These are phyloP conservation scores for Trichoderma parareesei DNA, from an alignment of 495 filamentous ascomycete genomes.

Conservation along the genomic window DNA sequence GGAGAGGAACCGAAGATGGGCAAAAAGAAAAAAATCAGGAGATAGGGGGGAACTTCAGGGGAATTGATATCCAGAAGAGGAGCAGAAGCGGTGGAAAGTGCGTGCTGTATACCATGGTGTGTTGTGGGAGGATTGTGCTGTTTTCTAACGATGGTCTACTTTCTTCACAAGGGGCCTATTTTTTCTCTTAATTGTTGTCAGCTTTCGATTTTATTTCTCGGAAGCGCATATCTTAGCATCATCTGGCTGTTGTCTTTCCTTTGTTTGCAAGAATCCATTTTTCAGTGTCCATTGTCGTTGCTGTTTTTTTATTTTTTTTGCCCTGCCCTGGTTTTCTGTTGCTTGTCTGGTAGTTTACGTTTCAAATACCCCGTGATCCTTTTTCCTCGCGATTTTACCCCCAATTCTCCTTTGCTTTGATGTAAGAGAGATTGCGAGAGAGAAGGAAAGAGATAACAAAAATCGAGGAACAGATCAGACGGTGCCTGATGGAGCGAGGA, in stretches of 20 bases:
- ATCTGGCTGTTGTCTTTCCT: too few species aligned
- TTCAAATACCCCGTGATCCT: constrained; percentile 7
- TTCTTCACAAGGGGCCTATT: background rate
- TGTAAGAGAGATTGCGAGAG: background rate
- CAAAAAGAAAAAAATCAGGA: background rate
- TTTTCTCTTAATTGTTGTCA: background rate
- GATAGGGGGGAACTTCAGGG: background rate
- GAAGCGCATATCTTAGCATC: constrained; percentile 8
- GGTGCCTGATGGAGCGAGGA: background rate
- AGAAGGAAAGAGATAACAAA: background rate
- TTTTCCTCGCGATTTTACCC: background rate
- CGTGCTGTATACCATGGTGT: constrained; percentile 1
- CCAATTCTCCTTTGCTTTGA: background rate
- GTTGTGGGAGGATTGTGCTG: constrained; percentile 5
- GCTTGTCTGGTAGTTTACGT: constrained; percentile 4
- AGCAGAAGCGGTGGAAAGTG: background rate
- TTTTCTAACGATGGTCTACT: constrained; percentile 4
- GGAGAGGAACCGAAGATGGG: background rate
- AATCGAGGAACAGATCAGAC: background rate
- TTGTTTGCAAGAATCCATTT: background rate
- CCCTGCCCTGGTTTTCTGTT: background rate
- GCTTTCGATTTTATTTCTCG: background rate
- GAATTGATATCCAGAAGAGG: too few species aligned
- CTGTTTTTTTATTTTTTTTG: background rate
- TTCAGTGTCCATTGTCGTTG: background rate